phyloP scores from a whole-genome alignment of 2,329 filamentous ascomycete genomes.

The Emericellopsis atlantica region DNA sequence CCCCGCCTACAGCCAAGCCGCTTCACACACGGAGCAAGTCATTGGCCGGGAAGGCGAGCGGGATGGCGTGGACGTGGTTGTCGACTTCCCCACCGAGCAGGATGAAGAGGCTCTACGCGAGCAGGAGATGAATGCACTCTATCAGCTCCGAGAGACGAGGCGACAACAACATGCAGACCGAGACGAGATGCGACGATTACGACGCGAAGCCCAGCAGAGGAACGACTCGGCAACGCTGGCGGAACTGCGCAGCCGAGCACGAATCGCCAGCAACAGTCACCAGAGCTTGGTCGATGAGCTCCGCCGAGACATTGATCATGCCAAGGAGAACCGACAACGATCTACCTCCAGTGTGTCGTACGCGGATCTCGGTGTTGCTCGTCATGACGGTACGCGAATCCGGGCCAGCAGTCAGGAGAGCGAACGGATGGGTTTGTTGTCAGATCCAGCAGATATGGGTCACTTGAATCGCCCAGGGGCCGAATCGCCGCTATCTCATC shows the following conservation, averaged over 20 bases:
- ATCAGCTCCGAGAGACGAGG: constrained; percentile 73
- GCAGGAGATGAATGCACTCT: constrained; percentile 84
- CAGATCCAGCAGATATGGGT: constrained; percentile 54
- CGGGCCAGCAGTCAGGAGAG: constrained; percentile 63
- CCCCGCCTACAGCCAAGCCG: constrained; percentile 66
- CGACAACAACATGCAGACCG: constrained; percentile 65
- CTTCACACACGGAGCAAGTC: constrained; percentile 66
- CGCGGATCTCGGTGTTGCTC: constrained; percentile 60
- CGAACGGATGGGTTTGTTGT: constrained; percentile 58
- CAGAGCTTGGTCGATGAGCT: constrained; percentile 48
- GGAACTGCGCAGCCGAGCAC: constrained; percentile 46
- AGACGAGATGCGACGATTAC: constrained; percentile 57
- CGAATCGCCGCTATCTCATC: constrained; percentile 20
- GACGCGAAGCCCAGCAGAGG: constrained; percentile 58
- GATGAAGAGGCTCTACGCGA: constrained; percentile 71
- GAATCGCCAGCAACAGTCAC: constrained; percentile 31
- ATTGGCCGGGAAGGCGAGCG: constrained; percentile 84
- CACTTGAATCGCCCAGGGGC: constrained; percentile 19
- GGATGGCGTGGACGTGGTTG: constrained; percentile 78
- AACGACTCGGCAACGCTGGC: constrained; percentile 61
- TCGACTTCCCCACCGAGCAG: constrained; percentile 72
- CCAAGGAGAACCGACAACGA: constrained; percentile 48
- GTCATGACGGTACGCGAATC: constrained; percentile 65
- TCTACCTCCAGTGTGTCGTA: constrained; percentile 68
- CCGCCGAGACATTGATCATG: constrained; percentile 39